phyloP scores from a whole-genome alignment of 2,329 filamentous ascomycete species.

The Alternaria postmessia region DNA sequence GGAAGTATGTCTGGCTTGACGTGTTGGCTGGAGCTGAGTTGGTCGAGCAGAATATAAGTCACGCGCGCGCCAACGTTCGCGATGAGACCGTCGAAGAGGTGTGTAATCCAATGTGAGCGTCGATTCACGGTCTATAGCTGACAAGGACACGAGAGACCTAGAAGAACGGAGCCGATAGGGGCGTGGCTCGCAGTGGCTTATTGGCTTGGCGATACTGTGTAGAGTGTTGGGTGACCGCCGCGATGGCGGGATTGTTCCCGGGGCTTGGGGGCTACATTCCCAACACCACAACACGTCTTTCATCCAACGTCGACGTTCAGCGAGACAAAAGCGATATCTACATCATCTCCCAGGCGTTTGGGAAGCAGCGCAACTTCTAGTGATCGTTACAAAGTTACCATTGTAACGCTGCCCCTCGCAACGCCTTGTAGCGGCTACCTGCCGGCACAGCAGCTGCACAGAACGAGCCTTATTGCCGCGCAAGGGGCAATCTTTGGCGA shows the following conservation, averaged over 20 bases:
- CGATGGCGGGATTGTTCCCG: slow-evolving; percentile 2
- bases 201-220: slow-evolving; percentile 26
- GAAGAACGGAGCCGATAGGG: slow-evolving; percentile 22
- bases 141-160: slow-evolving; percentile 5
- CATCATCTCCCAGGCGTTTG: not conserved
- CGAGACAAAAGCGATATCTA: not conserved
- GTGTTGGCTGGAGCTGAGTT: not conserved
- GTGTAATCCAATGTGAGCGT: slow-evolving; percentile 9
- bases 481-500: slow-evolving; percentile 13
- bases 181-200: slow-evolving; percentile 22
- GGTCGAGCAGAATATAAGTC: slow-evolving; percentile 8
- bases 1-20: not conserved
- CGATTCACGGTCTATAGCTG: slow-evolving; percentile 12
- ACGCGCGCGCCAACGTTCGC: not conserved
- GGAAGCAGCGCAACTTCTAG: not conserved
- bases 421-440: slow-evolving; percentile 6
- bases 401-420: not conserved
- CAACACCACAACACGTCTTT: slow-evolving; percentile 3
- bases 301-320: not conserved
- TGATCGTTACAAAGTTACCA: not conserved
- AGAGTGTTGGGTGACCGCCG: slow-evolving; percentile 6
- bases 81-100: not conserved
- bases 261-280: not conserved
- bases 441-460: slow-evolving; percentile 7
- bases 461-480: slow-evolving; percentile 8